These are phyloP conservation scores for Pseudocercospora cruenta DNA, from an alignment of 2,329 filamentous ascomycete species.

Conservation along the genomic window DNA sequence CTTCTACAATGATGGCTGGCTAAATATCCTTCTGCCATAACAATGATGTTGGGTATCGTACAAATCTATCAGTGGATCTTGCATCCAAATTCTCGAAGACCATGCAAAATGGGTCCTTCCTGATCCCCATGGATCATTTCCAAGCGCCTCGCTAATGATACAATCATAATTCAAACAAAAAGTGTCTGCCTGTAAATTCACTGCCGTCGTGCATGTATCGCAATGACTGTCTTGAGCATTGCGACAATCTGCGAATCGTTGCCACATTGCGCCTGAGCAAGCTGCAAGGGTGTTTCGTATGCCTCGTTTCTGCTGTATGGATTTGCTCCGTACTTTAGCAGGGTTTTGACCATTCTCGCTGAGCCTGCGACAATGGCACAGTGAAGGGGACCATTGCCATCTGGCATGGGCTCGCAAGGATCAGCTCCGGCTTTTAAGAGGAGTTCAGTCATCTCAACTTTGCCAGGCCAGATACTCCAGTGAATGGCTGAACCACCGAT, in stretches of 20 bases:
- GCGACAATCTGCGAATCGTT: constrained; percentile 17
- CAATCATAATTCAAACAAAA: constrained; percentile 3
- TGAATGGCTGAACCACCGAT: constrained; percentile 37
- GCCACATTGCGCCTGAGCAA: constrained; percentile 27
- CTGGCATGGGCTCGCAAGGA: constrained; percentile 31
- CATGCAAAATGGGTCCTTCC: background rate
- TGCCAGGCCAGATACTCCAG: constrained; percentile 36
- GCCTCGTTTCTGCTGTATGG: constrained; percentile 31
- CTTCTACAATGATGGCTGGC: background rate
- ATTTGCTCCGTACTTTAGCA: constrained; percentile 36
- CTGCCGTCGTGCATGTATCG: constrained; percentile 14
- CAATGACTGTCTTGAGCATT: constrained; percentile 21
- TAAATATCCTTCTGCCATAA: background rate
- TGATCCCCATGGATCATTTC: background rate
- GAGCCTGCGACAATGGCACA: constrained; percentile 35
- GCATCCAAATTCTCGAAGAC: background rate
- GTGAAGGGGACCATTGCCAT: constrained; percentile 37
- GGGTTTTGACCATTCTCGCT: constrained; percentile 28
- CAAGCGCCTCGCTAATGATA: constrained; percentile 18
- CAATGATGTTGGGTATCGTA: background rate
- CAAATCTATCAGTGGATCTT: background rate
- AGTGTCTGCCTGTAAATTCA: background rate
- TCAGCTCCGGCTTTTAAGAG: constrained; percentile 36
- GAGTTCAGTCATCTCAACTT: constrained; percentile 31
- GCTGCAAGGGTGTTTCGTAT: constrained; percentile 32